Evolutionary conservation across 2,329 filamentous ascomycete species (phyloP).

Genomic region (Fusarium clavum): DNA sequence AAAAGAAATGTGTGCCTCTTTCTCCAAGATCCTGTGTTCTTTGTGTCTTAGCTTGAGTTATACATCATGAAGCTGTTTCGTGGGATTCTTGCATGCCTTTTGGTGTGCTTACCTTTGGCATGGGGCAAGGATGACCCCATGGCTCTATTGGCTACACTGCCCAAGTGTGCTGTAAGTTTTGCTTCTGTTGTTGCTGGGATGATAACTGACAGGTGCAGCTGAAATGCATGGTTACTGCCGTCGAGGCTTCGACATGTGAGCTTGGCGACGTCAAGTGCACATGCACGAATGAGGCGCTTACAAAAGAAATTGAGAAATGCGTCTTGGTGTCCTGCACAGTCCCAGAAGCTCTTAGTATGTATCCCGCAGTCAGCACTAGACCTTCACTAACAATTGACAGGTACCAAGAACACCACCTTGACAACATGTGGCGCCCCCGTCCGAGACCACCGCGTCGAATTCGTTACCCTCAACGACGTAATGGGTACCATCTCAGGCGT

Average conservation of each 20-base stretch:
- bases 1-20: neutral
- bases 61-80: neutral
- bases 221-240: constrained; percentile 42
- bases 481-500: constrained; percentile 51
- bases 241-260: constrained; percentile 46
- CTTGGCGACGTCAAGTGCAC: constrained; percentile 47
- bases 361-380: too few species aligned
- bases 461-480: constrained; percentile 35
- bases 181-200: neutral
- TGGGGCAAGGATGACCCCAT: constrained; percentile 1
- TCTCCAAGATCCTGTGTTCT: neutral
- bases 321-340: constrained; percentile 42
- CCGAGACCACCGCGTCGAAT: constrained; percentile 47
- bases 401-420: constrained; percentile 44
- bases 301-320: constrained; percentile 44
- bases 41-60: neutral
- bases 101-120: neutral
- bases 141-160: constrained; percentile 38
- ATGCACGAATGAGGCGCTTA: constrained; percentile 47
- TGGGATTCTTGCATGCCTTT: neutral
- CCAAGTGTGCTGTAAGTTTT: constrained; percentile 48
- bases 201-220: constrained; percentile 32
- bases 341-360: constrained; percentile 50
- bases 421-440: constrained; percentile 46
- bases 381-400: constrained; percentile 22